Evolutionary conservation across 2,329 filamentous ascomycete genomes (phyloP).

Genomic region (Pseudogymnoascus verrucosus): DNA sequence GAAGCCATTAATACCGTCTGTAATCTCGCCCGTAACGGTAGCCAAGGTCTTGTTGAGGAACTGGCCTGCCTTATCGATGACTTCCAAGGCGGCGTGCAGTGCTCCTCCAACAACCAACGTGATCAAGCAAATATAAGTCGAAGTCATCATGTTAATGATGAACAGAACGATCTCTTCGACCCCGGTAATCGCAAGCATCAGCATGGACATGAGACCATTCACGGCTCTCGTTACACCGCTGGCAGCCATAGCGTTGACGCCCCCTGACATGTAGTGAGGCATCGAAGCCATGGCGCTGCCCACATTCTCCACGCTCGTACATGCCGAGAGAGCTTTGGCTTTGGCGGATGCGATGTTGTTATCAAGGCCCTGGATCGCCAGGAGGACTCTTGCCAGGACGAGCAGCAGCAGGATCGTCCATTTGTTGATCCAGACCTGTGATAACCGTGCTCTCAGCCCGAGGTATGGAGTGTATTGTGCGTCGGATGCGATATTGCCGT

Average conservation of each 20-base stretch:
- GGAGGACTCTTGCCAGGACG: constrained; percentile 70
- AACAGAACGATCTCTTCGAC: constrained; percentile 86
- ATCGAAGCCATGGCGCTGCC: constrained; percentile 96
- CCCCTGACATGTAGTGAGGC: constrained; percentile 86
- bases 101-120: constrained; percentile 74
- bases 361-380: constrained; percentile 66
- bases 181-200: constrained; percentile 71
- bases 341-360: constrained; percentile 69
- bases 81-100: constrained; percentile 59
- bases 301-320: constrained; percentile 83
- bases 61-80: constrained; percentile 52
- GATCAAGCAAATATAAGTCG: constrained; percentile 84
- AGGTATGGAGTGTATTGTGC: constrained; percentile 82
- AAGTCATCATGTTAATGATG: constrained; percentile 83
- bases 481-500: constrained; percentile 43
- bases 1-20: constrained; percentile 45
- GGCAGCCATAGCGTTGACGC: constrained; percentile 80
- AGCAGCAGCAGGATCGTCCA: constrained; percentile 90
- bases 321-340: constrained; percentile 76
- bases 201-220: constrained; percentile 67
- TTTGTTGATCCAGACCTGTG: constrained; percentile 94
- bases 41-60: constrained; percentile 49
- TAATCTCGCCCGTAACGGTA: constrained; percentile 38
- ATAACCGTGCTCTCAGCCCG: constrained; percentile 78
- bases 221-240: constrained; percentile 73